Evolutionary conservation across 768 basidiomycete genomes (phyloP), one percentile per base, ranked within the genome.

Genomic region (Cystofilobasidium ferigula): DNA sequence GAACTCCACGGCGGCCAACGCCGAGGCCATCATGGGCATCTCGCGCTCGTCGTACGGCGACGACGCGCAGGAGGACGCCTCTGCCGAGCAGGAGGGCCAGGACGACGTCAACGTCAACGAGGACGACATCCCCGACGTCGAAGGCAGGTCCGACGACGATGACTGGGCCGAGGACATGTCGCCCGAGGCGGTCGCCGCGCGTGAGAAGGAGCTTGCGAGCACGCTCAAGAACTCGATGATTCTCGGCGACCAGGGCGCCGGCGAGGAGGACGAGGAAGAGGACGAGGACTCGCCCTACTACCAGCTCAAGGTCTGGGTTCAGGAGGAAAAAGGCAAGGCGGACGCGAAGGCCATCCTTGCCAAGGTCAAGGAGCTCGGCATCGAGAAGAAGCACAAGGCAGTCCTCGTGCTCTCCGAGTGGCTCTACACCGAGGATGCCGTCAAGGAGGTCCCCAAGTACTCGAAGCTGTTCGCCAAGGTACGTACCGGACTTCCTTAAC

Each of bases 81-180:
- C 70, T n/a, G 73, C 71, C 30, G 73, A 71, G 53, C 69, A 63
- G 47, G 67, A 70, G 70, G 69, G 69, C 64, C n/a, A 69, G 68
- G 65, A 69, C 68, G 82, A 80, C n/a, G n/a, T n/a, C 65, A 84
- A 81, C 71, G 84, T 81, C 57, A 79, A 79, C 47, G 76, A 73
- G 35, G 81, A 79, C 58, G 82, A 78, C 78, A 79, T 57, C 56
- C 76, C 73, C 62, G 73, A 73, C 45, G 80, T 77, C 22, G 72
- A 69, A 12, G 79, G 75, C 12, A 73, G 71, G 0, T 72, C 73
- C 16, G 74, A 73, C 54, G 74, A 73, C 24, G 87, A 91, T 57
- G 89, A 86, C 63, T 95, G 92, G 92, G 86, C 87, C 61, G 87
- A 83, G n/a, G 90, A 94, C 73, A 91, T 89, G 1, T 90, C 88